Evolutionary conservation across 345 rosid species (phyloP).

Genomic region (Citrus reticulata): DNA sequence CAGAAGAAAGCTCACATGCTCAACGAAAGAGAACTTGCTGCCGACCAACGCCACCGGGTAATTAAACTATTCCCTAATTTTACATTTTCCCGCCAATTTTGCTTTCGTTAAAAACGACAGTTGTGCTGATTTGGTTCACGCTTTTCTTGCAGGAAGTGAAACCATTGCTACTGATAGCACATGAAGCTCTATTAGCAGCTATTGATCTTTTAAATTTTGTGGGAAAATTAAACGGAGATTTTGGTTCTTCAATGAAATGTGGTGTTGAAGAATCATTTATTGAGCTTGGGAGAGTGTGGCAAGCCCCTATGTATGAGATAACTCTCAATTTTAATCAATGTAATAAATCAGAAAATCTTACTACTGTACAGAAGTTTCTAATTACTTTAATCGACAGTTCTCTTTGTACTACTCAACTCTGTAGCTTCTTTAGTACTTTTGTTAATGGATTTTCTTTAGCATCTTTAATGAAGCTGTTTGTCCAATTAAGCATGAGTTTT

Average conservation of each 20-base stretch:
- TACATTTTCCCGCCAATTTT: conserved; percentile 4
- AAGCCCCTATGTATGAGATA: conserved; percentile 71
- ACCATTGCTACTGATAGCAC: conserved; percentile 45
- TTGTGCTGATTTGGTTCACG: not conserved
- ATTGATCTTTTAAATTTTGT: conserved; percentile 39
- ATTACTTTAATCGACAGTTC: not conserved
- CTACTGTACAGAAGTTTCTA: not conserved
- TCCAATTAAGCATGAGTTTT: not conserved
- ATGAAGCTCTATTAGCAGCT: conserved; percentile 40
- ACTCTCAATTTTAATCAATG: conserved; percentile 30
- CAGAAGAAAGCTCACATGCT: conserved; percentile 26
- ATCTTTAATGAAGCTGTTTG: not conserved
- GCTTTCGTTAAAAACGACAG: not conserved
- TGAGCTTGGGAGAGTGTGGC: conserved; percentile 75
- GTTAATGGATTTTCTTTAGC: not conserved
- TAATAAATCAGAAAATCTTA: conserved; percentile 8
- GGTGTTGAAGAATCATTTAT: conserved; percentile 41
- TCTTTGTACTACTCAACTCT: not conserved
- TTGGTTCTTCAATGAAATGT: conserved; percentile 19
- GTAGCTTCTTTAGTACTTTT: not conserved
- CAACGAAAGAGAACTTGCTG: conserved; percentile 63
- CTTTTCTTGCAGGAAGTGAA: conserved; percentile 43
- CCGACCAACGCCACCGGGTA: conserved; percentile 70
- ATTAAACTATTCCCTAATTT: not conserved
- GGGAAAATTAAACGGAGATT: conserved; percentile 36